phyloP scores from a whole-genome alignment of 495 filamentous ascomycete genomes.

The Aspergillus indologenus region DNA sequence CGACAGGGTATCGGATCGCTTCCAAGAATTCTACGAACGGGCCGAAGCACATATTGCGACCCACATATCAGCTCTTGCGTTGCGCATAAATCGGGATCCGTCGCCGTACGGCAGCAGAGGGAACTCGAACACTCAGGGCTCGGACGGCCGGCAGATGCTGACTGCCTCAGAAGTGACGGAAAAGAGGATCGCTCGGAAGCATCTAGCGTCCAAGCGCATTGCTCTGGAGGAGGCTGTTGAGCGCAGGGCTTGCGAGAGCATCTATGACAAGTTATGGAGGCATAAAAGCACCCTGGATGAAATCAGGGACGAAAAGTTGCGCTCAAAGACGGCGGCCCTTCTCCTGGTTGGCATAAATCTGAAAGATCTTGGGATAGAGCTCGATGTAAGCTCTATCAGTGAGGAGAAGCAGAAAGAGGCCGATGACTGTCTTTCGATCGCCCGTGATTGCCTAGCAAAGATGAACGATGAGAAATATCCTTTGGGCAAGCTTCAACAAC shows the following conservation, averaged over 20 bases:
- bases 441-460: conserved; percentile 67
- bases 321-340: conserved; percentile 90
- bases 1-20: conserved; percentile 78
- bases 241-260: conserved; percentile 75
- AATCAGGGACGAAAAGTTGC: conserved; percentile 88
- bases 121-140: conserved; percentile 23
- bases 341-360: conserved; percentile 85
- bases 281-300: conserved; percentile 92
- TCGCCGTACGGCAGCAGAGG: conserved; percentile 48
- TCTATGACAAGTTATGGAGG: conserved; percentile 86
- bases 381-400: conserved; percentile 49
- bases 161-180: conserved; percentile 80
- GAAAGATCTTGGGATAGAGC: conserved; percentile 79
- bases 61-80: conserved; percentile 79
- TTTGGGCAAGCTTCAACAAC: conserved; percentile 83
- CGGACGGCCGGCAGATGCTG: conserved; percentile 80
- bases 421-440: conserved; percentile 65
- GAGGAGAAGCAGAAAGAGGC: conserved; percentile 68
- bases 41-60: conserved; percentile 82
- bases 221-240: conserved; percentile 92
- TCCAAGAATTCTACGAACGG: conserved; percentile 89
- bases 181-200: conserved; percentile 70
- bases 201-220: conserved; percentile 69
- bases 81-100: conserved; percentile 63
- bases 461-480: conserved; percentile 90